A percentile compares a stretch with the other conserved stretches of the same genome.
phyloP scores from a whole-genome alignment of 2,329 filamentous ascomycete species.

The Cryphonectria parasitica region DNA sequence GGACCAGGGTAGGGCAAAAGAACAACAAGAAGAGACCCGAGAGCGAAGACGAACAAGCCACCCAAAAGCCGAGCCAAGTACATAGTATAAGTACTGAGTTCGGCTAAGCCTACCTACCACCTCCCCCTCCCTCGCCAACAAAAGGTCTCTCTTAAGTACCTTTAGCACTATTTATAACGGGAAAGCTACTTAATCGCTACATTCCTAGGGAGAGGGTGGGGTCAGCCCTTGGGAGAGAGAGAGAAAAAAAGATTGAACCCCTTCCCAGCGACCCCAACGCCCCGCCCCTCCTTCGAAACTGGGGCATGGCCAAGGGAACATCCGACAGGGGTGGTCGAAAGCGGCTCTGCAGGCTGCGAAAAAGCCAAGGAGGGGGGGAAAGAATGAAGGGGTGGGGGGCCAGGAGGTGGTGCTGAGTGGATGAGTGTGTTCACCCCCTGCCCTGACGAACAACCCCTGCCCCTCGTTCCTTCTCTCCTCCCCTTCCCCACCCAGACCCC shows the following conservation, averaged over 20 bases:
- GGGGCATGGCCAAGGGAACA: background rate
- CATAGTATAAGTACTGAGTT: too few relatives aligned
- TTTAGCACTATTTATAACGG: background rate
- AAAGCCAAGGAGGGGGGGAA: background rate
- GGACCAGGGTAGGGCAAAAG: background rate
- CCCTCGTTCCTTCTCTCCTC: background rate
- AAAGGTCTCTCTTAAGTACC: background rate
- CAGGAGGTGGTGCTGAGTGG: too few relatives aligned
- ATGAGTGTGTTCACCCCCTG: background rate
- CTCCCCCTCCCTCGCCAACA: too few relatives aligned
- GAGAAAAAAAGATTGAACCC: background rate
- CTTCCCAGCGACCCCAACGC: constrained; percentile 3
- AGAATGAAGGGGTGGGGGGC: too few relatives aligned
- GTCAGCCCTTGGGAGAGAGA: too few relatives aligned
- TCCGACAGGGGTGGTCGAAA: background rate
- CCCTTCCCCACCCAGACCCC: background rate
- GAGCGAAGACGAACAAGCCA: background rate
- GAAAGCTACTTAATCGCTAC: background rate
- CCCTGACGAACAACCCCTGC: background rate
- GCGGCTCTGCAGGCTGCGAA: constrained; percentile 8
- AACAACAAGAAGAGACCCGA: background rate
- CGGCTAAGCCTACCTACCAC: too few relatives aligned
- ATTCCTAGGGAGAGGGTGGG: too few relatives aligned
- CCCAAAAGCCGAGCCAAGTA: background rate
- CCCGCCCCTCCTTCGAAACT: constrained; percentile 1